Evolutionary conservation across 2,329 filamentous ascomycete genomes (phyloP).

Genomic region (Dryadomyces quercivorus): DNA sequence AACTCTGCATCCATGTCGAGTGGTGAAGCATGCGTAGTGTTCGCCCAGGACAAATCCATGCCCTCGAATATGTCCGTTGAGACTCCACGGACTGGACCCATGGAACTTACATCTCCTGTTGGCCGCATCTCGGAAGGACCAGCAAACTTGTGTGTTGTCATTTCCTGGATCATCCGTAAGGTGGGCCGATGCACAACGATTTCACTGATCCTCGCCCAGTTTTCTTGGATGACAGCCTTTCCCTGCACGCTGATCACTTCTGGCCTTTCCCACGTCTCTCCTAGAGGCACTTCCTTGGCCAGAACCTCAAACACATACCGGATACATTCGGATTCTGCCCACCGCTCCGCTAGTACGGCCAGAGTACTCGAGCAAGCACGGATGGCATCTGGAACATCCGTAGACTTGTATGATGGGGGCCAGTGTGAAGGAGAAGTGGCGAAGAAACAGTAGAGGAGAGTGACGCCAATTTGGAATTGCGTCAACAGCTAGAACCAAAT

Average conservation of each 20-base stretch:
- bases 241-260: slow-evolving; percentile 4
- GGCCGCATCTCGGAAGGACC: neutral
- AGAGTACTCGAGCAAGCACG: slow-evolving; percentile 23
- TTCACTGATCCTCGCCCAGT: neutral
- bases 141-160: slow-evolving; percentile 9
- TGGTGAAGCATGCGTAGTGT: neutral
- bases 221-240: neutral
- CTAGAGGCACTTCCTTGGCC: slow-evolving; percentile 14
- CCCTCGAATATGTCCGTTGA: slow-evolving; percentile 2
- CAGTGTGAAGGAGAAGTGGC: slow-evolving; percentile 19
- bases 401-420: slow-evolving; percentile 17
- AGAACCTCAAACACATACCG: slow-evolving; percentile 23
- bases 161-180: slow-evolving; percentile 12
- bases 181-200: slow-evolving; percentile 12
- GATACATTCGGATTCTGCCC: slow-evolving; percentile 22
- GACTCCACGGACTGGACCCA: neutral
- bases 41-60: slow-evolving; percentile 6
- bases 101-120: neutral
- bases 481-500: slow-evolving; percentile 9
- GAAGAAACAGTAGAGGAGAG: slow-evolving; percentile 24
- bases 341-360: slow-evolving; percentile 22
- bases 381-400: slow-evolving; percentile 21
- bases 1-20: neutral
- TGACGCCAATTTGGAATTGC: slow-evolving; percentile 23
- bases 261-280: slow-evolving; percentile 5